Evolutionary conservation across 2,329 filamentous ascomycete genomes (phyloP).

Genomic region (Corinectria fuckeliana): DNA sequence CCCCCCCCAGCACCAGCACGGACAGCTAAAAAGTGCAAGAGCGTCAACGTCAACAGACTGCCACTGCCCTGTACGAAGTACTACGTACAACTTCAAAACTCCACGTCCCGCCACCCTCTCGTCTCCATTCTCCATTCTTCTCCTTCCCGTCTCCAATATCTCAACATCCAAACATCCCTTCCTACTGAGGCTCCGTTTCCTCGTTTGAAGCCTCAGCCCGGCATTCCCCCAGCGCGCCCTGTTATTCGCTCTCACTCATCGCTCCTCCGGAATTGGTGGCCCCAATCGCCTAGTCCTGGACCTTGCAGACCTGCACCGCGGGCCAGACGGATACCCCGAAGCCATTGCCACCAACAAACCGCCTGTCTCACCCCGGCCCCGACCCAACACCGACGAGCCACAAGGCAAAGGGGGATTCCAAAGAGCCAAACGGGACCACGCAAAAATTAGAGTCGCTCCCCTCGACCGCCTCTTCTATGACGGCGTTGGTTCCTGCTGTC

Average conservation of each 20-base stretch:
- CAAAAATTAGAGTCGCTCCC: constrained; percentile 15
- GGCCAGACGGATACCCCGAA: constrained; percentile 36
- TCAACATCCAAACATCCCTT: not conserved
- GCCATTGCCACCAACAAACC: constrained; percentile 36
- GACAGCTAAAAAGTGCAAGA: constrained; percentile 8
- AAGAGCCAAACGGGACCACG: constrained; percentile 11
- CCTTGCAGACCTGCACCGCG: constrained; percentile 28
- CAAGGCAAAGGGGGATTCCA: constrained; percentile 20
- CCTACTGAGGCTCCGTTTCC: constrained; percentile 7
- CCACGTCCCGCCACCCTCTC: constrained; percentile 1
- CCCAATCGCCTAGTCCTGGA: constrained; percentile 33
- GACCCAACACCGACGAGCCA: constrained; percentile 26
- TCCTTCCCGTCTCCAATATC: not conserved
- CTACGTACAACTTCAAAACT: constrained; percentile 4
- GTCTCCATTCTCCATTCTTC: not conserved
- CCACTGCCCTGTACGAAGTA: not conserved
- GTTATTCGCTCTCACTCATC: constrained; percentile 27
- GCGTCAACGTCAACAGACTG: constrained; percentile 8
- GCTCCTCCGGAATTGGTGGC: constrained; percentile 26
- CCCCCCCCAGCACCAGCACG: not conserved
- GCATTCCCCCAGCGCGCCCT: constrained; percentile 24
- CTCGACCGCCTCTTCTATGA: constrained; percentile 33
- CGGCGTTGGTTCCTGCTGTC: constrained; percentile 31
- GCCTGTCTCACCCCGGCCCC: constrained; percentile 30
- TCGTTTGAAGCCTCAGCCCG: constrained; percentile 14